phyloP scores from a whole-genome alignment of 371 early-diverging fungal genomes.

The Apophysomyces elegans region DNA sequence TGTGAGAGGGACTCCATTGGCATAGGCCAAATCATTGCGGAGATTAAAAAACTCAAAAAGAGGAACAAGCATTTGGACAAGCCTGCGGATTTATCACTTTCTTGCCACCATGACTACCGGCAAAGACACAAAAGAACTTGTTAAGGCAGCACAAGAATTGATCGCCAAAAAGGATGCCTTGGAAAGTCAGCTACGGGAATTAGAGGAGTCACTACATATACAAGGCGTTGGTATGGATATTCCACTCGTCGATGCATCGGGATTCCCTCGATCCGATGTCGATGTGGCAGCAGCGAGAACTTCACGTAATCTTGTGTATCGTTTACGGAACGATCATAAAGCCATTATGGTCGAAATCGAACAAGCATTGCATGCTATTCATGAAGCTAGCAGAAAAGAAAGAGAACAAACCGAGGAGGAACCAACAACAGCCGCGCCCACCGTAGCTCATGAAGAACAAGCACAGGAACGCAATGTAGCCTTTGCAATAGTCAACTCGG shows the following conservation, averaged over 20 bases:
- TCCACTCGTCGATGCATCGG: constrained; percentile 74
- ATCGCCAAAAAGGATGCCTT: constrained; percentile 65
- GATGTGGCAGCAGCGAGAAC: constrained; percentile 72
- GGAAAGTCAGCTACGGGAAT: constrained; percentile 60
- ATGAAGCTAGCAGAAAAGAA: constrained; percentile 42
- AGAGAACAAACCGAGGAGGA: constrained; percentile 7
- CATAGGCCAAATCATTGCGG: background rate
- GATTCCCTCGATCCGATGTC: constrained; percentile 88
- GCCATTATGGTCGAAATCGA: constrained; percentile 75
- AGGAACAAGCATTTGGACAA: too few species aligned
- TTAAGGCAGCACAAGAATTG: constrained; percentile 61
- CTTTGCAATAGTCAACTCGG: constrained; percentile 82
- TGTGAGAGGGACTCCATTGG: constrained; percentile 20
- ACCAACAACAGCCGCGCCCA: constrained; percentile 17
- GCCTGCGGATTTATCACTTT: constrained; percentile 2
- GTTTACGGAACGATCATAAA: constrained; percentile 74
- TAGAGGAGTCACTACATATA: constrained; percentile 54
- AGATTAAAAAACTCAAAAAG: background rate
- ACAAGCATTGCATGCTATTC: constrained; percentile 65
- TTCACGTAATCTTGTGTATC: constrained; percentile 66
- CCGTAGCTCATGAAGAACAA: constrained; percentile 10
- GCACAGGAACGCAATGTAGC: constrained; percentile 35
- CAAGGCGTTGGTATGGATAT: constrained; percentile 77
- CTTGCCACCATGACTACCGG: constrained; percentile 30
- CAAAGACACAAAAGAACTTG: constrained; percentile 32